phyloP scores from a whole-genome alignment of 371 early-diverging fungal species.

The Lichtheimia corymbifera region DNA sequence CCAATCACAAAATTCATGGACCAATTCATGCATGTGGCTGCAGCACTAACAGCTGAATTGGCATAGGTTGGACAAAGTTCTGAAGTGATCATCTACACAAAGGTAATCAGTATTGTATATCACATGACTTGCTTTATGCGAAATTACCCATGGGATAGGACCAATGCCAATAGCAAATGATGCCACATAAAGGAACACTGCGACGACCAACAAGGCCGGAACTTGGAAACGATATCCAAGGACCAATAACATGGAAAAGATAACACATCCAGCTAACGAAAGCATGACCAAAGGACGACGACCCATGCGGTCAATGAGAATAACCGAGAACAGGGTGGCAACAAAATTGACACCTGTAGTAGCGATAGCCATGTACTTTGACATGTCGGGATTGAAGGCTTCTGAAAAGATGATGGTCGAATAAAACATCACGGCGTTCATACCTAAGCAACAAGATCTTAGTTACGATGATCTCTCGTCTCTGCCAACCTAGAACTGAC shows the following conservation, averaged over 20 bases:
- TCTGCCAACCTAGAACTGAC: too few relatives aligned
- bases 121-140: neutral
- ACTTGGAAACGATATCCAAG: slow-evolving; percentile 33
- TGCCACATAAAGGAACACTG: slow-evolving; percentile 53
- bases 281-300: slow-evolving; percentile 69
- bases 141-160: slow-evolving; percentile 20
- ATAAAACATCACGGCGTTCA: slow-evolving; percentile 82
- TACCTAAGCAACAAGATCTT: slow-evolving; percentile 16
- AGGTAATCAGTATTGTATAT: neutral
- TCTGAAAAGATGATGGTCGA: slow-evolving; percentile 63
- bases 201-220: slow-evolving; percentile 30
- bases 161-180: slow-evolving; percentile 65
- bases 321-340: slow-evolving; percentile 49
- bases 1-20: slow-evolving; percentile 28
- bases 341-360: slow-evolving; percentile 59
- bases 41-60: slow-evolving; percentile 41
- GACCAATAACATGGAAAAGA: slow-evolving; percentile 56
- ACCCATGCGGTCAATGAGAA: slow-evolving; percentile 75
- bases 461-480: too few relatives aligned
- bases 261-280: slow-evolving; percentile 54
- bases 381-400: slow-evolving; percentile 48
- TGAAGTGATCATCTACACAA: slow-evolving; percentile 40
- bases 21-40: slow-evolving; percentile 53
- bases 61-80: slow-evolving; percentile 69
- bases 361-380: slow-evolving; percentile 56